Base-by-base conservation (phyloP, 106 monocot species). In the Narthecium ossifragum region DNA sequence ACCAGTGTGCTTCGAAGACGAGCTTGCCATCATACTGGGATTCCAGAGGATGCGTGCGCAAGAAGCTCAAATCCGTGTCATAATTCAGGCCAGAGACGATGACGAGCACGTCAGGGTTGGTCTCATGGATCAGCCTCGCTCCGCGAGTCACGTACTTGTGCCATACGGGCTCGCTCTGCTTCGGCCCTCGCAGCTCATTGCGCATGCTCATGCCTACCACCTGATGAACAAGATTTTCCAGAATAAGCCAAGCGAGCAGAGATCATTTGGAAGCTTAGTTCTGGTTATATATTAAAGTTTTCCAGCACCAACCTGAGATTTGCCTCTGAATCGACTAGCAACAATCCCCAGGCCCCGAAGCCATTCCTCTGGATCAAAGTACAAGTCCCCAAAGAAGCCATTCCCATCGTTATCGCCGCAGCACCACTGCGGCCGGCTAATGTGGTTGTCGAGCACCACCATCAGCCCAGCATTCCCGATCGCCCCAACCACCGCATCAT, bases 161-260 rank as follows among this genome's bases (percentile, higher is more conserved):
- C 82, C 82, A 77, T 0, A 17, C 49, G 0, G 37, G 6, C 38
- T 41, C 23, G 45, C 33, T 78, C 43, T 83, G 73, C 24, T 61
- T 69, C 15, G 69, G 65, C 2, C 63, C 72, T 6, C 59, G 39
- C 4, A 82, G 69, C 55, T 82, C 81, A 60, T 82, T 82, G 10
- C 81, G 49, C 59, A 73, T 45, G 82, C 82, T 83, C 77, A 83
- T 73, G 34, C 62, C 77, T 5, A 83, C 70, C 31, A 83, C 77
- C 71, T 72, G 69, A 0, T 0, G 24, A 0, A 2, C 14, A 2
- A 25, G 32, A 33, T 34, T 11, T 8, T 1, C 22, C 3, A n/a
- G 26, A 22, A 24, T 53, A 27, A 27, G 6, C 24, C 25, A 4
- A 13, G 26, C n/a, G 20, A n/a, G 15, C 2, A 4, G 5, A 2